phyloP scores from a whole-genome alignment of 306 rosid genomes.

The Inga oerstediana region DNA sequence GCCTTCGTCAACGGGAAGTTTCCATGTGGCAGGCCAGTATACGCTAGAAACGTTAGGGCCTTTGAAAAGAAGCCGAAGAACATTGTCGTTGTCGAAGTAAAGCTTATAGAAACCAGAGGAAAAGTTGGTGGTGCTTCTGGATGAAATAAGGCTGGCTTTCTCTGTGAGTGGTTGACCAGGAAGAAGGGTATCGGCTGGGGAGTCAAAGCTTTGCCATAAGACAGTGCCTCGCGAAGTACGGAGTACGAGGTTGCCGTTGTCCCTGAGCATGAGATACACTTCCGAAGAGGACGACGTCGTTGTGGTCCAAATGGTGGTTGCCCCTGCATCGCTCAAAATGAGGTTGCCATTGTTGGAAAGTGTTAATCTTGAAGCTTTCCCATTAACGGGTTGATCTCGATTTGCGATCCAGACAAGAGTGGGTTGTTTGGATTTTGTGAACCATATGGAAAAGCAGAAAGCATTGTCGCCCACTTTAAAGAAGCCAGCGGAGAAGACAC shows the following conservation, averaged over 20 bases:
- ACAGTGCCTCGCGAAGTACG: not conserved
- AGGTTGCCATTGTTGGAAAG: constrained; percentile 30
- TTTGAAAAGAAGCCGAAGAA: constrained; percentile 27
- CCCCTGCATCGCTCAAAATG: constrained; percentile 31
- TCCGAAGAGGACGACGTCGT: constrained; percentile 25
- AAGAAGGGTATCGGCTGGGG: constrained; percentile 42
- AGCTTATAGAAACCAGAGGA: constrained; percentile 41
- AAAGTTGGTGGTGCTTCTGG: constrained; percentile 35
- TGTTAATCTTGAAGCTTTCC: constrained; percentile 21
- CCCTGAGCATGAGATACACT: constrained; percentile 37
- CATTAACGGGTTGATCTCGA: constrained; percentile 45
- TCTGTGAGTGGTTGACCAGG: constrained; percentile 42
- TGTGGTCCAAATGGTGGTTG: constrained; percentile 20
- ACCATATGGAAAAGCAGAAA: constrained; percentile 7
- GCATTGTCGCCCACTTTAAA: constrained; percentile 13
- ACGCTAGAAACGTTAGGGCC: constrained; percentile 7
- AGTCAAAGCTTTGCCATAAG: constrained; percentile 44
- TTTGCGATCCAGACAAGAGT: constrained; percentile 54
- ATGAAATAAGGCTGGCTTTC: constrained; percentile 38
- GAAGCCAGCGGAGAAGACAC: constrained; percentile 35
- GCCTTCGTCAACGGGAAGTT: not conserved
- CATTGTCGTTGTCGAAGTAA: constrained; percentile 27
- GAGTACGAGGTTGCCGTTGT: constrained; percentile 57
- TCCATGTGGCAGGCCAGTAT: constrained; percentile 30
- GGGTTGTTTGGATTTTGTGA: constrained; percentile 27